Evolutionary conservation across 805 yeast genomes (phyloP), one percentile per base, ranked within the genome.

Genomic region (Lachancea meyersii): DNA sequence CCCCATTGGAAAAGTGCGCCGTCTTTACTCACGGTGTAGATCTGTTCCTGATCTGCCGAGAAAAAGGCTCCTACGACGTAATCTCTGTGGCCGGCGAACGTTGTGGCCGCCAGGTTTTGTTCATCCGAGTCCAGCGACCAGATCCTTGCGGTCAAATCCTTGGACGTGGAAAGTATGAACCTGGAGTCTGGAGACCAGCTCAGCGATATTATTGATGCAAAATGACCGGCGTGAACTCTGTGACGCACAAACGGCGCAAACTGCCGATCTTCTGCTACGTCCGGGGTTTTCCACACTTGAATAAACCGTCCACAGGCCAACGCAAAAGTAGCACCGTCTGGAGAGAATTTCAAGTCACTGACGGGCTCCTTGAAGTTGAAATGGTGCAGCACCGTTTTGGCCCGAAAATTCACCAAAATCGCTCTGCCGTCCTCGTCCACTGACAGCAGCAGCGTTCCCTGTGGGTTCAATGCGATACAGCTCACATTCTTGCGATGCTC

Each of bases 1-100:
- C 86, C 88, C 97, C 98, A 93, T 55, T 77, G 76, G 60, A 89
- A 86, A 43, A 91, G 68, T 0, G 98, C 96, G 43, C 97, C 98
- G 58, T 93, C 98, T 61, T 84, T 86, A 60, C 95, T 85, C 14
- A 93, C 74, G 0, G 97, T 89, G 58, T 87, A 91, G 37, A 93
- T 86, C 45, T 79, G 76, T 58, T 93, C 97, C 66, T 93, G 98
- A 43, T 80, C 76, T n/a, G 74, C 73, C 53, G 84, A 80, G 66
- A 93, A 93, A 54, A 86, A 91, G 1, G 97, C 96, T 35, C 78
- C 79, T 34, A 89, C 65, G 1, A 93, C 95, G 46, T 82, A 77
- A 61, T 91, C 97, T 50, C 91, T 74, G 61, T 93, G 98, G 2
- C 98, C 98, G 0, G 94, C 83, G 47, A 93, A 75, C 0, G 93